Conservation (phyloP, 306 rosid species). For the Trifolium subterraneum region DNA sequence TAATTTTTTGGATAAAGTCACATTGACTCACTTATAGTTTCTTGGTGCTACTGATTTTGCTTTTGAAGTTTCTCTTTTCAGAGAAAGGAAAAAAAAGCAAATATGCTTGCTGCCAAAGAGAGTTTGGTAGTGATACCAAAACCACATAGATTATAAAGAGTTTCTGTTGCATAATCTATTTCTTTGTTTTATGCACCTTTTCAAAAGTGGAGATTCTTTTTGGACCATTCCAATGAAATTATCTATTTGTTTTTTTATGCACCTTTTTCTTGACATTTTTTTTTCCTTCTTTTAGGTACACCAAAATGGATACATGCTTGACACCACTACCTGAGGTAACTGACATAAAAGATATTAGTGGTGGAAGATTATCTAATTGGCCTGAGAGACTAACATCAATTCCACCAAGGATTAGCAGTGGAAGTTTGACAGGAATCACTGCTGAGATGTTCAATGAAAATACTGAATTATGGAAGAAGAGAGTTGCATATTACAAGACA, state of each 20-base stretch:
- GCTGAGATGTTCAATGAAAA: constrained; percentile 61
- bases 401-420: constrained; percentile 87
- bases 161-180: constrained; percentile 36
- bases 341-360: constrained; percentile 60
- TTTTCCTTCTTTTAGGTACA: constrained; percentile 59
- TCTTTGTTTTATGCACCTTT: constrained; percentile 33
- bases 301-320: constrained; percentile 80
- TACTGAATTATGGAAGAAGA: constrained; percentile 73
- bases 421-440: constrained; percentile 67
- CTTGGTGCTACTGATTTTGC: constrained; percentile 21
- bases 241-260: neutral
- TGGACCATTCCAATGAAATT: constrained; percentile 16
- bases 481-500: constrained; percentile 79
- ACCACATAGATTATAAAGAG: constrained; percentile 57
- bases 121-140: constrained; percentile 68
- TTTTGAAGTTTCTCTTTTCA: constrained; percentile 31
- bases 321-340: constrained; percentile 81
- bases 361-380: constrained; percentile 78
- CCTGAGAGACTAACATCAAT: constrained; percentile 73
- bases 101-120: constrained; percentile 44
- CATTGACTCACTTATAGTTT: constrained; percentile 2
- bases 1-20: neutral
- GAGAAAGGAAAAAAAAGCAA: constrained; percentile 10
- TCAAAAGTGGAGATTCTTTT: constrained; percentile 35
- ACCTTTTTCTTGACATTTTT: neutral